phyloP scores from a whole-genome alignment of 371 early-diverging fungal genomes.

The Rhizopus microsporus region DNA sequence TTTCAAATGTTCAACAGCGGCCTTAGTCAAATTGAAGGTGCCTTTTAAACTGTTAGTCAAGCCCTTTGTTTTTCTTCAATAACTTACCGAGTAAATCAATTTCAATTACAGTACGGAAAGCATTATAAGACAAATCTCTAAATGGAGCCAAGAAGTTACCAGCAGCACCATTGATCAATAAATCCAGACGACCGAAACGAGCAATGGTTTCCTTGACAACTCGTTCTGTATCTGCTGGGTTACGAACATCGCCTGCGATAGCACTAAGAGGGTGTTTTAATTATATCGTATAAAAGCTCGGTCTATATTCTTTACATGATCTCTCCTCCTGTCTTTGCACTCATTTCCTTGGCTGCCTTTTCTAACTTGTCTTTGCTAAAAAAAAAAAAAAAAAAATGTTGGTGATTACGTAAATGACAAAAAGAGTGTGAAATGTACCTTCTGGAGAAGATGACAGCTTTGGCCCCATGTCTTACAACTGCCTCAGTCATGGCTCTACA shows the following conservation, averaged over 20 bases:
- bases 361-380: constrained; percentile 59
- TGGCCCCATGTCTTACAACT: constrained; percentile 75
- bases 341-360: constrained; percentile 69
- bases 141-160: constrained; percentile 81
- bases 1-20: constrained; percentile 71
- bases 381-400: neutral
- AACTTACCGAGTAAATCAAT: constrained; percentile 41
- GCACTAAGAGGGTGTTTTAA: constrained; percentile 24
- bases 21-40: constrained; percentile 81
- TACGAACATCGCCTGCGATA: constrained; percentile 66
- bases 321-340: constrained; percentile 57
- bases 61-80: neutral
- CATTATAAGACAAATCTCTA: constrained; percentile 69
- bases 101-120: constrained; percentile 69
- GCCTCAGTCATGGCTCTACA: constrained; percentile 82
- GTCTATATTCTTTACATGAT: constrained; percentile 29
- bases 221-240: constrained; percentile 60
- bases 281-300: neutral
- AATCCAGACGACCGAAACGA: constrained; percentile 73
- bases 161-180: constrained; percentile 64
- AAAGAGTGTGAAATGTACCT: constrained; percentile 35
- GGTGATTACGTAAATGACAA: too few species aligned
- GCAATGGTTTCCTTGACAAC: constrained; percentile 66
- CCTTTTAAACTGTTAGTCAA: constrained; percentile 5
- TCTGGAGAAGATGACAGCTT: constrained; percentile 67